phyloP scores from a whole-genome alignment of 805 yeast species.

The Candida broadrunensis region DNA sequence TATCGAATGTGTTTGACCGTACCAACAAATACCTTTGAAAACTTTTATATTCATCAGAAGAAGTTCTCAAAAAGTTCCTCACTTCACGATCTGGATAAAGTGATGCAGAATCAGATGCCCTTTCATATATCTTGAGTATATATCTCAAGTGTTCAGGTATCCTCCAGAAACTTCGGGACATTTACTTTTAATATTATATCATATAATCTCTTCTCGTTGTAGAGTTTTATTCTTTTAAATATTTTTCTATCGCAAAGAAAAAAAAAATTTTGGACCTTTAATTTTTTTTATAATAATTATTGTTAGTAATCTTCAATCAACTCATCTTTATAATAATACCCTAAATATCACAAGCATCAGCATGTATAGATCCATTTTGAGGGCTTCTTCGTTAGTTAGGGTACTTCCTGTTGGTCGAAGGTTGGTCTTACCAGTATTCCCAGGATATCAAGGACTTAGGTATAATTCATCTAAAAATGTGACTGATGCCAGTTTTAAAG shows the following conservation, averaged over 20 bases:
- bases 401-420: not conserved
- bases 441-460: not conserved
- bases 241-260: too few species aligned
- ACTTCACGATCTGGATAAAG: not conserved
- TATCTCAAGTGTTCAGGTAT: not conserved
- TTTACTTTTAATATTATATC: too few species aligned
- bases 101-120: not conserved
- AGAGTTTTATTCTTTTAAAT: too few species aligned
- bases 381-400: not conserved
- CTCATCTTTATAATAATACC: too few species aligned
- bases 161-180: not conserved
- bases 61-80: not conserved
- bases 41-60: not conserved
- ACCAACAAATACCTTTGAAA: not conserved
- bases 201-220: not conserved
- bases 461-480: not conserved
- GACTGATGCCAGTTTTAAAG: conserved; percentile 35
- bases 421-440: not conserved
- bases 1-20: not conserved
- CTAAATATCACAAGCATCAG: too few species aligned
- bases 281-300: too few species aligned
- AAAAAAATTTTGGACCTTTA: too few species aligned
- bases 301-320: too few species aligned
- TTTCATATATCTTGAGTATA: not conserved
- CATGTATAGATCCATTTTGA: not conserved